phyloP scores from a whole-genome alignment of 768 basidiomycete species.

The Amanita fuliginea region DNA sequence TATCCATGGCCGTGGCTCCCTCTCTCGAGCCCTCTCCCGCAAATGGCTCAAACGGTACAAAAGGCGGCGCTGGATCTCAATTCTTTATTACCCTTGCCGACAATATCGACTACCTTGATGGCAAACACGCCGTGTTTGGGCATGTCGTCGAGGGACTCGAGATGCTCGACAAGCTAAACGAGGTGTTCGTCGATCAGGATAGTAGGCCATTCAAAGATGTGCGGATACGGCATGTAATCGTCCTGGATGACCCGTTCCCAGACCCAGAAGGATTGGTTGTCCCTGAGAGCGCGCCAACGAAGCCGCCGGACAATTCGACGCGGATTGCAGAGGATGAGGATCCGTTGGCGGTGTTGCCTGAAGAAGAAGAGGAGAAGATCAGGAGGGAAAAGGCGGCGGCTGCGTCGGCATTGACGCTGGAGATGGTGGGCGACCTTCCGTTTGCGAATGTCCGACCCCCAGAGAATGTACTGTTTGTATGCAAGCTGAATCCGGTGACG shows the following conservation, averaged over 20 bases:
- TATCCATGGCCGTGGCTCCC: slow-evolving; percentile 98
- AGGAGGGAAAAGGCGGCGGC: slow-evolving; percentile 83
- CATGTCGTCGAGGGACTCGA: slow-evolving; percentile 92
- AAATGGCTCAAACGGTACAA: slow-evolving; percentile 17
- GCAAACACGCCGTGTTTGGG: slow-evolving; percentile 88
- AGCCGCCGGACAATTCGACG: slow-evolving; percentile 75
- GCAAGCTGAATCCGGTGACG: slow-evolving; percentile 95
- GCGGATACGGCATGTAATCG: slow-evolving; percentile 88
- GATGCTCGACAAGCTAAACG: slow-evolving; percentile 86
- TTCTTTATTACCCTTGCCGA: slow-evolving; percentile 94
- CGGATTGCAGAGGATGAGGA: slow-evolving; percentile 96
- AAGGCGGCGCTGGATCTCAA: slow-evolving; percentile 72
- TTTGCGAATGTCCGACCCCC: slow-evolving; percentile 97
- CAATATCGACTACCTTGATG: slow-evolving; percentile 91
- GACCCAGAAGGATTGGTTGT: slow-evolving; percentile 71
- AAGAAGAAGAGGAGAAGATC: slow-evolving; percentile 74
- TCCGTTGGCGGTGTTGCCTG: slow-evolving; percentile 67
- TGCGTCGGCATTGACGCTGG: slow-evolving; percentile 90
- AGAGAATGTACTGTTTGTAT: slow-evolving; percentile 97
- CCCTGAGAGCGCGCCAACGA: slow-evolving; percentile 67
- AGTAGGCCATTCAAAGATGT: slow-evolving; percentile 92
- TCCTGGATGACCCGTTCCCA: slow-evolving; percentile 93
- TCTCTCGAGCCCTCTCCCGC: slow-evolving; percentile 29
- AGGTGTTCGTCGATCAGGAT: slow-evolving; percentile 80
- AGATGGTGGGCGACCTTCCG: slow-evolving; percentile 98